These are phyloP conservation scores for Sungouiella blattae DNA, from an alignment of 805 yeast species.

Conservation along the genomic window DNA sequence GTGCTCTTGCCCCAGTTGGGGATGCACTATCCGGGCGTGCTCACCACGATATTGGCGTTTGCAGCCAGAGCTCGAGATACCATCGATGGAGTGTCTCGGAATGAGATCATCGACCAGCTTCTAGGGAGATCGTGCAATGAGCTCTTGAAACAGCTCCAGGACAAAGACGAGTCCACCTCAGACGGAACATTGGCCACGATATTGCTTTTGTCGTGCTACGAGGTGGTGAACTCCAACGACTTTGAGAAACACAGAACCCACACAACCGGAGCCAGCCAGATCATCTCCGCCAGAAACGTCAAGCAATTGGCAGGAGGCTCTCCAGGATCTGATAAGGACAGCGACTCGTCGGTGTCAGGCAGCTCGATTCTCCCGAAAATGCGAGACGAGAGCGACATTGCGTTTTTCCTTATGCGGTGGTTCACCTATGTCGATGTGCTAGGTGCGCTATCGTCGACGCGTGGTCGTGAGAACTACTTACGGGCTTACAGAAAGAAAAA, in stretches of 20 bases:
- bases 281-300: conserved; percentile 44
- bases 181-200: conserved; percentile 65
- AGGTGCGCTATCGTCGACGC: conserved; percentile 58
- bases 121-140: conserved; percentile 57
- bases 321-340: neutral
- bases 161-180: conserved; percentile 53
- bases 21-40: conserved; percentile 50
- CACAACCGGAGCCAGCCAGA: conserved; percentile 63
- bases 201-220: conserved; percentile 55
- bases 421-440: conserved; percentile 65
- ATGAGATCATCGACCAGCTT: conserved; percentile 47
- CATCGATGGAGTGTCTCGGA: conserved; percentile 19
- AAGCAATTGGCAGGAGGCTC: neutral
- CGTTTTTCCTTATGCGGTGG: conserved; percentile 63
- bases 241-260: conserved; percentile 61
- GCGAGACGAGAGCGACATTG: conserved; percentile 35
- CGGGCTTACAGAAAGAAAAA: conserved; percentile 15
- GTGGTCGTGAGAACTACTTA: conserved; percentile 30
- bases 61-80: conserved; percentile 31
- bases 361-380: neutral
- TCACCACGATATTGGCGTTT: conserved; percentile 52
- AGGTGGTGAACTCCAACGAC: conserved; percentile 42
- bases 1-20: conserved; percentile 67
- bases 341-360: neutral
- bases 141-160: conserved; percentile 46